These are phyloP conservation scores for Prunus mume DNA, from an alignment of 306 rosid species.

Conservation along the genomic window DNA sequence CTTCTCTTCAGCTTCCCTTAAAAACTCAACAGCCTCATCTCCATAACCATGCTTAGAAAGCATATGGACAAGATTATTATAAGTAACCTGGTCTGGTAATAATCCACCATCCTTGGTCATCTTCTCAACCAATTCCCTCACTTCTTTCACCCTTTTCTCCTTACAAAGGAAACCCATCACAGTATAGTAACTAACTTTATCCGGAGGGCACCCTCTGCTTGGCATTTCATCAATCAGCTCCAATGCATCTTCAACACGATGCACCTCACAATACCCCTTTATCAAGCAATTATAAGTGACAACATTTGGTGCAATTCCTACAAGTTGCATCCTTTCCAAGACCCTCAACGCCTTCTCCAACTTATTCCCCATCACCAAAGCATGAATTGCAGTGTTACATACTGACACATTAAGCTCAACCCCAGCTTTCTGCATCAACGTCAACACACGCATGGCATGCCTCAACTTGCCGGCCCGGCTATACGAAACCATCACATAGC, in stretches of 20 bases:
- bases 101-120: constrained; percentile 53
- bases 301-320: constrained; percentile 62
- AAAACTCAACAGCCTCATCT: constrained; percentile 60
- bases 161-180: constrained; percentile 74
- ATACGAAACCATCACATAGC: constrained; percentile 74
- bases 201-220: constrained; percentile 57
- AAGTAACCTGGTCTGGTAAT: constrained; percentile 77
- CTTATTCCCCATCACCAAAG: constrained; percentile 59
- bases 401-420: constrained; percentile 64
- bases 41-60: constrained; percentile 75
- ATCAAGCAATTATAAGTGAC: constrained; percentile 76
- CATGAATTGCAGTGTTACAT: constrained; percentile 76
- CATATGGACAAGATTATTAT: constrained; percentile 62
- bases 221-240: constrained; percentile 68
- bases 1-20: constrained; percentile 73
- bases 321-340: constrained; percentile 54
- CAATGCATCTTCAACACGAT: constrained; percentile 53
- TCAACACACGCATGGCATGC: constrained; percentile 62
- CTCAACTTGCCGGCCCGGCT: constrained; percentile 76
- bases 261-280: constrained; percentile 71
- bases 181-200: constrained; percentile 84
- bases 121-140: constrained; percentile 52
- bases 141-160: constrained; percentile 55
- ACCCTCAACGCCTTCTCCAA: constrained; percentile 68
- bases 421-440: constrained; percentile 90